Percentiles rank a stretch among this genome's conserved stretches.
phyloP scores from a whole-genome alignment of 306 rosid species.

The Purshia tridentata region DNA sequence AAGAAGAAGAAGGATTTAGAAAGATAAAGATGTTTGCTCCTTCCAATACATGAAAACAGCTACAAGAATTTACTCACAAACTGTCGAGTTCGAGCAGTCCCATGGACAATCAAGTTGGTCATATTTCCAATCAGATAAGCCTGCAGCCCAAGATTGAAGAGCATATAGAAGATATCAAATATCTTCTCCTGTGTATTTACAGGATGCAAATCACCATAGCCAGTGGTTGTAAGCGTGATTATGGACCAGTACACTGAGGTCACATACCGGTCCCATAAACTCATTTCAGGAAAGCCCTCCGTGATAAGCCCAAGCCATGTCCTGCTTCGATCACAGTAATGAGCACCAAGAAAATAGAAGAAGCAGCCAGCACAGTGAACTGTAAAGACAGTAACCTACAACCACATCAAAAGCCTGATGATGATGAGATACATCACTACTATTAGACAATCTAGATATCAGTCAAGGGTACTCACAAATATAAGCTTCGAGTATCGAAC shows the following conservation, averaged over 20 bases:
- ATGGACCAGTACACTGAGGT: slow-evolving; percentile 77
- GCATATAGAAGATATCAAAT: slow-evolving; percentile 47
- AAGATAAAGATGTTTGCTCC: not conserved
- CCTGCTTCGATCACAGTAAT: slow-evolving; percentile 21
- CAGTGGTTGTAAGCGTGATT: slow-evolving; percentile 53
- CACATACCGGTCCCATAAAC: slow-evolving; percentile 34
- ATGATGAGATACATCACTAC: slow-evolving; percentile 5
- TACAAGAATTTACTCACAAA: slow-evolving; percentile 51
- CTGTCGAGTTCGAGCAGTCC: slow-evolving; percentile 67
- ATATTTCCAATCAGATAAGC: slow-evolving; percentile 79
- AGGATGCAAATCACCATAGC: slow-evolving; percentile 91
- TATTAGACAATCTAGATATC: not conserved
- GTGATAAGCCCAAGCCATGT: slow-evolving; percentile 48
- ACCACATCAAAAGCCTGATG: slow-evolving; percentile 22
- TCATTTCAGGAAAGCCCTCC: not conserved
- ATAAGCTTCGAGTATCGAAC: slow-evolving; percentile 66
- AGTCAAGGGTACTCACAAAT: slow-evolving; percentile 52
- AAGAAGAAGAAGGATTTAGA: not conserved
- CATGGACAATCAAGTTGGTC: slow-evolving; percentile 79
- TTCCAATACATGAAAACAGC: not conserved
- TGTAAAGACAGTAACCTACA: slow-evolving; percentile 70
- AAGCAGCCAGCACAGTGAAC: slow-evolving; percentile 64
- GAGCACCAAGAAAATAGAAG: slow-evolving; percentile 45
- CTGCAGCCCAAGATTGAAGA: slow-evolving; percentile 56
- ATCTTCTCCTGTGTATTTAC: slow-evolving; percentile 53